Conservation (phyloP, 2,329 filamentous ascomycete genomes). For the Colletotrichum sp. region DNA sequence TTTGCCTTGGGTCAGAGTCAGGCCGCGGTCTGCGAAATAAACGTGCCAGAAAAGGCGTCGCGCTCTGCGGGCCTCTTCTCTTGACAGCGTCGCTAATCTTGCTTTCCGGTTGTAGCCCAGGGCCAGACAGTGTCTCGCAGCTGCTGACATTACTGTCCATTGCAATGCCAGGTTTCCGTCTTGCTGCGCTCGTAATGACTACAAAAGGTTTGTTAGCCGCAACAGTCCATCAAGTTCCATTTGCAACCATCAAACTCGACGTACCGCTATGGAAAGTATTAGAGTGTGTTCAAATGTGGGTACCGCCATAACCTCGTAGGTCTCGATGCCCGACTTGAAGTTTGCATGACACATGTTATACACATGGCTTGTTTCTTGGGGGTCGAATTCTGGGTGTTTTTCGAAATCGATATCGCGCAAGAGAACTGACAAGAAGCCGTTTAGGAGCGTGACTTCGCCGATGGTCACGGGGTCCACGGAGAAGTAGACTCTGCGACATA, state of each 20-base stretch:
- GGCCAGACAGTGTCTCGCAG: constrained; percentile 23
- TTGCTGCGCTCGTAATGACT: constrained; percentile 23
- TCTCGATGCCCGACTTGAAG: constrained; percentile 19
- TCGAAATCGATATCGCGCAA: constrained; percentile 20
- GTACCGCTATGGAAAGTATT: constrained; percentile 18
- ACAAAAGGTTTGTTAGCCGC: neutral
- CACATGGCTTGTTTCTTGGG: constrained; percentile 6
- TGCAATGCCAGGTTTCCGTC: constrained; percentile 21
- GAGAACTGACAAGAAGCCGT: constrained; percentile 21
- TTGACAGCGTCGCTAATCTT: neutral
- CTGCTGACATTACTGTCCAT: constrained; percentile 20
- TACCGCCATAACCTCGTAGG: constrained; percentile 17
- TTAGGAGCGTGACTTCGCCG: constrained; percentile 21
- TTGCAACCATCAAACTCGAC: neutral
- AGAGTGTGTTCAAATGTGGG: constrained; percentile 20
- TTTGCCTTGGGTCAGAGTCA: constrained; percentile 22
- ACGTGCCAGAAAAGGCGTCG: constrained; percentile 25
- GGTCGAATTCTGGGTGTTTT: neutral
- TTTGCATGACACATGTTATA: constrained; percentile 15
- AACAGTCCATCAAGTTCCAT: neutral
- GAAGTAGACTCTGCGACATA: constrained; percentile 24
- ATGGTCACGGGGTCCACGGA: constrained; percentile 21
- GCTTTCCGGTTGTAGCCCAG: constrained; percentile 24
- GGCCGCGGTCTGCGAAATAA: constrained; percentile 21
- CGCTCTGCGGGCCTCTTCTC: constrained; percentile 8